Evolutionary conservation across 2,329 filamentous ascomycete genomes (phyloP), one percentile per base, ranked within the genome.

Genomic region (Pezicula neosporulosa): DNA sequence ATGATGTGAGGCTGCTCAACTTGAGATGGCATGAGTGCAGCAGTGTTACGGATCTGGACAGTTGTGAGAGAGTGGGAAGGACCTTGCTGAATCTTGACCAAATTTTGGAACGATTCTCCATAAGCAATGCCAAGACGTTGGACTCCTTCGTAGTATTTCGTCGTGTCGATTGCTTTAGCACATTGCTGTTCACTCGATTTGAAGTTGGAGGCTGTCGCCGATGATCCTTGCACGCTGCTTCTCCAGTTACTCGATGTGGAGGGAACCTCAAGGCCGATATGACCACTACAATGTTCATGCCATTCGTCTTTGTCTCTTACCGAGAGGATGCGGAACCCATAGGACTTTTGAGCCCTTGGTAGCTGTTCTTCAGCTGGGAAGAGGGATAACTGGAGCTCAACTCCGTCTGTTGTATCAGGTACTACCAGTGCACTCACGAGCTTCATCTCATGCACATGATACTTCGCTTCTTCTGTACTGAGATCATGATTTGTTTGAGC

Each of bases 341-440:
- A n/a, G 6, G 10, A 47, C 6, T 19, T 38, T n/a, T 47, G 16
- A 27, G 45, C 30, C 10, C 19, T 19, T 6, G 15, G 9, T 19
- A 27, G 18, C 21, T 44, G 16, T 21, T 44, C 41, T 6, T 13
- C 21, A 28, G 18, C 9, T 44, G 41, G 41, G 18, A 19, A 27
- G 15, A 44, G 41, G 27, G 41, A 21, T 10, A 44, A 27, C 27
- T 44, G 41, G 18, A 44, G 19, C 61, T 79, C 76, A 2, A 74
- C 64, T 4, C 45, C 45, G 43, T 77, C 72, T 2, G 56, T 51
- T 27, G 73, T 70, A 49, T 78, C 73, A 3, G 67, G 65, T 6
- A 78, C 65, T 1, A 77, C 66, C 21, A 77, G 65, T 0, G 76
- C 74, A 6, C 18, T 27, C 15, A 19, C 21, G 9, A n/a, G 24